Evolutionary conservation across 306 rosid species (phyloP).

Genomic region (Rosa multiflora): DNA sequence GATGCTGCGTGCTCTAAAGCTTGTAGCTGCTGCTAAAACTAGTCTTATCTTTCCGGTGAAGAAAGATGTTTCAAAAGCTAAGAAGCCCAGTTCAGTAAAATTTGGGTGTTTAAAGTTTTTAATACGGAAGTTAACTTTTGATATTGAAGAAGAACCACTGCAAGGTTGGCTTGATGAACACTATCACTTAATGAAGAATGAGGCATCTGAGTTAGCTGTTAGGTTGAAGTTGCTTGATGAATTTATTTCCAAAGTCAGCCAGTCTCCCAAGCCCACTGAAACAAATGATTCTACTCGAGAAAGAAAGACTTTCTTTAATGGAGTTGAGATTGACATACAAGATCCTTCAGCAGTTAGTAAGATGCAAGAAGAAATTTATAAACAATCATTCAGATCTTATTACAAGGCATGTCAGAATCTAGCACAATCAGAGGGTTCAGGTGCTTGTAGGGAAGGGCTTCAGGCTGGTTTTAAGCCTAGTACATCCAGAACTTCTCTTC

Average conservation of each 20-base stretch:
- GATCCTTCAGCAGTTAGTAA: conserved; percentile 54
- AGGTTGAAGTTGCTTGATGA: conserved; percentile 83
- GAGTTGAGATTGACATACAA: conserved; percentile 63
- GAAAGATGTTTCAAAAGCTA: conserved; percentile 67
- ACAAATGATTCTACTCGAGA: conserved; percentile 57
- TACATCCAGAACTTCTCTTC: conserved; percentile 74
- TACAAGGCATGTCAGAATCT: conserved; percentile 80
- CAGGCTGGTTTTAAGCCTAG: conserved; percentile 94
- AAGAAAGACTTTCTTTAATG: conserved; percentile 49
- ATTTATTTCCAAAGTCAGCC: conserved; percentile 49
- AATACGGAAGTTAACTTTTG: conserved; percentile 81
- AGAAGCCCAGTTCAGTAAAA: conserved; percentile 62
- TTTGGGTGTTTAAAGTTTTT: conserved; percentile 84
- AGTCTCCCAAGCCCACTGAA: conserved; percentile 55
- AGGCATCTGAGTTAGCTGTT: conserved; percentile 86
- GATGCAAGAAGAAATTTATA: conserved; percentile 73
- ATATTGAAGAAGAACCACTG: conserved; percentile 94
- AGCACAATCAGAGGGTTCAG: conserved; percentile 76
- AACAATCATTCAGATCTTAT: conserved; percentile 81
- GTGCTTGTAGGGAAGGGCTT: conserved; percentile 75
- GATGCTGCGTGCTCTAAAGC: conserved; percentile 84
- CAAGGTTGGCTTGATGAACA: conserved; percentile 99
- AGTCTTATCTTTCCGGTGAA: conserved; percentile 72
- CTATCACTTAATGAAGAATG: conserved; percentile 82
- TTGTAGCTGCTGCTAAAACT: conserved; percentile 79